These are phyloP conservation scores for Piloderma croceum DNA, from an alignment of 768 basidiomycete genomes.

Conservation along the genomic window DNA sequence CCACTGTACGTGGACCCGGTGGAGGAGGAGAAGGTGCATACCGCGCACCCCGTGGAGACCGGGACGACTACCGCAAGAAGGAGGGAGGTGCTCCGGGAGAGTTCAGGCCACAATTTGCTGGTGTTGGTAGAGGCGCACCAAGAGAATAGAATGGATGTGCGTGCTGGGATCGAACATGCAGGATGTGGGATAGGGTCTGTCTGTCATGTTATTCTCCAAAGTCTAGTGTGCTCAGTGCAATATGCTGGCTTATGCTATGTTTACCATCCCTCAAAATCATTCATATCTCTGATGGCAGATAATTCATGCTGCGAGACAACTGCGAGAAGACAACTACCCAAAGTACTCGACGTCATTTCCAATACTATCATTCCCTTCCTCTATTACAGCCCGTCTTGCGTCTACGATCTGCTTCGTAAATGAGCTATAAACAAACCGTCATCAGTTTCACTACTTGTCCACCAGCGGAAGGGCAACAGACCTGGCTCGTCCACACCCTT, in stretches of 20 bases:
- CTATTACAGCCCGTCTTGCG: conserved; percentile 27
- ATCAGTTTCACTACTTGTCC: not conserved
- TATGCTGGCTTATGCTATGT: too few relatives aligned
- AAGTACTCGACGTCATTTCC: conserved; percentile 43
- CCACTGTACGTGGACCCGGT: conserved; percentile 49
- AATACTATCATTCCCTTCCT: conserved; percentile 16
- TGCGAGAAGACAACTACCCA: conserved; percentile 28
- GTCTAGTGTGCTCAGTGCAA: too few relatives aligned
- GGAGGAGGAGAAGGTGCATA: conserved; percentile 72
- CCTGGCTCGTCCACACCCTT: conserved; percentile 44
- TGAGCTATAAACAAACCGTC: conserved; percentile 32
- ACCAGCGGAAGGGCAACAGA: conserved; percentile 17
- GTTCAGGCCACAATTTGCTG: conserved; percentile 83
- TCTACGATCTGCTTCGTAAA: conserved; percentile 51
- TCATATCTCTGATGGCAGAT: too few relatives aligned
- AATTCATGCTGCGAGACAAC: too few relatives aligned
- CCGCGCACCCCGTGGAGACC: conserved; percentile 75
- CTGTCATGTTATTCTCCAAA: too few relatives aligned
- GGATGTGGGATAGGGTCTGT: too few relatives aligned
- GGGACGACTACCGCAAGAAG: conserved; percentile 88
- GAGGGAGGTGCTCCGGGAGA: conserved; percentile 87
- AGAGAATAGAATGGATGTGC: too few relatives aligned
- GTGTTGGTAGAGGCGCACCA: conserved; percentile 85
- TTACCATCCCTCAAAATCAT: too few relatives aligned
- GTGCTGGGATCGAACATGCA: too few relatives aligned